Base-by-base conservation (phyloP, 2,329 filamentous ascomycete species). In the Chalaropsis thielavioides region DNA sequence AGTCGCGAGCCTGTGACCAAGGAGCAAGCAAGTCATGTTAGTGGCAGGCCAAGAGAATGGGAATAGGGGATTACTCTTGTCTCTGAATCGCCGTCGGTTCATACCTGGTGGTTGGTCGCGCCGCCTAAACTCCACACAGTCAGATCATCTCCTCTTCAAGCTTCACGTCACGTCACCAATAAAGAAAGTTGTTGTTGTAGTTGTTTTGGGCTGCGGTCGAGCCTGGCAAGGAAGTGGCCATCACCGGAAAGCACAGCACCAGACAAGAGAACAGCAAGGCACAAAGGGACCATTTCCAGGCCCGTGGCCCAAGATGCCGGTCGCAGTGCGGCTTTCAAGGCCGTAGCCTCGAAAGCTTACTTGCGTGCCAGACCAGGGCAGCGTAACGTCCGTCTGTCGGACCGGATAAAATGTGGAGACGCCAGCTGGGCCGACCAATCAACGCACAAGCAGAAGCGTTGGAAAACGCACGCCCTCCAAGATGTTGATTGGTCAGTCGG, bases 101-200 rank as follows among this genome's bases (percentile, higher is more conserved):
- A 78, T 86, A 88, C 86, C 85, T 89, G 86, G 76, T 90, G 88
- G 71, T 82, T 83, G 70, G 82, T 80, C 75, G 87, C 84, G 76
- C 87, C 87, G 79, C 87, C 87, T 90, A 75, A 65, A 67, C 61
- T 68, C 62, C 69, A 66, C 69, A 66, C 66, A 68, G 40, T 69
- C 72, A 64, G 49, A 68, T 68, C 64, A 68, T 67, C 65, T 66
- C 61, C 63, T 63, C 64, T 43, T 64, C 66, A 67, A 58, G 8
- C 56, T 64, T 64, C 60, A 62, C 60, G 24, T 64, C 54, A 64
- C 62, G 38, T 64, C 62, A 64, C 62, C 62, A 63, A 56, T 35
- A 51, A 63, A 19, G 15, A 63, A 19, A 27, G 13, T 51, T 7
- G 13, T 51, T 27, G 24, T 51, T 13, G n/a, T 51, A 13, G 8